Percentiles rank a stretch among this genome's conserved stretches.
Evolutionary conservation across 1,284 basidiomycete species (phyloP).

Genomic region (Cryptococcus maquisensis): DNA sequence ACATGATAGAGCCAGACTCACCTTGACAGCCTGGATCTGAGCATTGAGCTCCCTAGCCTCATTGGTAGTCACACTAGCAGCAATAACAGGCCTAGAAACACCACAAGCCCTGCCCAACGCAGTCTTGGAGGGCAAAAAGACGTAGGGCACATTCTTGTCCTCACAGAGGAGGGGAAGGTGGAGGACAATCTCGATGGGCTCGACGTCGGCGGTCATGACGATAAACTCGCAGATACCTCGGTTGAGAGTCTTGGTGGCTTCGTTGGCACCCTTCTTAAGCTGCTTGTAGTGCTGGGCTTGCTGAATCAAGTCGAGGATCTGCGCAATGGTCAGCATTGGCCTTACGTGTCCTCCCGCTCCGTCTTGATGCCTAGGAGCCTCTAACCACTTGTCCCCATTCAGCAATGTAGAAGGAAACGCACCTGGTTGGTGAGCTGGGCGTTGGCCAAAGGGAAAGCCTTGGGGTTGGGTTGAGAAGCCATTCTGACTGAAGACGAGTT

Average conservation of each 20-base stretch:
- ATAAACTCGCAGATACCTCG: constrained; percentile 99
- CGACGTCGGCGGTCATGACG: constrained; percentile 94
- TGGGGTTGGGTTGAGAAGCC: constrained; percentile 54
- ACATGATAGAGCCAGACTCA: constrained; percentile 19
- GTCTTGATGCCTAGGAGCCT: no score
- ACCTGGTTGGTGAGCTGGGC: constrained; percentile 91
- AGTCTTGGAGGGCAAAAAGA: constrained; percentile 72
- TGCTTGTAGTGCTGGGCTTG: constrained; percentile 92
- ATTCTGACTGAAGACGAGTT: constrained; percentile 19
- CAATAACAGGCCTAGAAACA: constrained; percentile 91
- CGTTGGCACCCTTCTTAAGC: constrained; percentile 76
- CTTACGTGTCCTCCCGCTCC: no score
- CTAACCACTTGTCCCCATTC: background rate
- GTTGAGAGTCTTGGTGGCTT: constrained; percentile 90
- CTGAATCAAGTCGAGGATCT: constrained; percentile 87
- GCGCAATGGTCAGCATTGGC: background rate
- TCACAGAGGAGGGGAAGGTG: constrained; percentile 97
- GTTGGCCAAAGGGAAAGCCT: constrained; percentile 91
- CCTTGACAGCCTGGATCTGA: constrained; percentile 86
- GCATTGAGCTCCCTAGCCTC: constrained; percentile 87
- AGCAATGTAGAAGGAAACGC: constrained; percentile 35
- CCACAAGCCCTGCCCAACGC: constrained; percentile 95
- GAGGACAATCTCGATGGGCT: constrained; percentile 95
- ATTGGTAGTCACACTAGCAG: constrained; percentile 91
- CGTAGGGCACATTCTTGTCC: constrained; percentile 98